Base-by-base conservation (phyloP, 805 yeast species). In the Schwanniomyces vanrijiae region DNA sequence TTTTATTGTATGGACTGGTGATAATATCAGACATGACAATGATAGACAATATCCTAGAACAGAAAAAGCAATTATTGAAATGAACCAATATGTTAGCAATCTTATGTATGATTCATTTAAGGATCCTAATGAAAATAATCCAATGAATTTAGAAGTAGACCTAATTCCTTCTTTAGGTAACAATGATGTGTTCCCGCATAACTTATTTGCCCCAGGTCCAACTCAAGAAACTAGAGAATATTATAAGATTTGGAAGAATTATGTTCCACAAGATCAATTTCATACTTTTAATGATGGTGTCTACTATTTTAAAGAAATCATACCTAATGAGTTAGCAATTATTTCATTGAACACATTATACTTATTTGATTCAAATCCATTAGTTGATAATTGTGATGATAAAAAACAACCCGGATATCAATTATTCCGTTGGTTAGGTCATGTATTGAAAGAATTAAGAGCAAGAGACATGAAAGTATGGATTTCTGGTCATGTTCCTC, bases 1-100 rank as follows among this genome's bases (percentile, higher is more conserved):
- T 62, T 89, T 89, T 65, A 84, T 89, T 10, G 78, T 89, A 11
- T 89, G 96, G 96, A 88, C 96, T 0, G 96, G 96, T 26, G 96
- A 89, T 65, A 89, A 88, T 56, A 80, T 87, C 40, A 75, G 96
- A 46, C 96, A 88, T 62, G 96, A 88, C 62, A 86, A 84, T 56
- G 96, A 88, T 65, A 72, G 95, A 60, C 61, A 62, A 18, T 67
- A 69, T 57, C 96, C 96, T 2, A 78, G 96, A 69, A 80, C 88
- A 1, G 95, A 88, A 58, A 58, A 60, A 48, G 81, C 83, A 47
- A 89, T 89, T 40, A 80, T 88, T 51, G 84, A 83, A 10, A 76
- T 84, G 81, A 88, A 88, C 60, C 74, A 77, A 51, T 53, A 71
- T 22, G 79, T 87, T 8, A 75, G 89, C 4, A 68, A 71, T 16